Evolutionary conservation across 345 rosid genomes (phyloP).

Genomic region (Lumnitzera racemosa): DNA sequence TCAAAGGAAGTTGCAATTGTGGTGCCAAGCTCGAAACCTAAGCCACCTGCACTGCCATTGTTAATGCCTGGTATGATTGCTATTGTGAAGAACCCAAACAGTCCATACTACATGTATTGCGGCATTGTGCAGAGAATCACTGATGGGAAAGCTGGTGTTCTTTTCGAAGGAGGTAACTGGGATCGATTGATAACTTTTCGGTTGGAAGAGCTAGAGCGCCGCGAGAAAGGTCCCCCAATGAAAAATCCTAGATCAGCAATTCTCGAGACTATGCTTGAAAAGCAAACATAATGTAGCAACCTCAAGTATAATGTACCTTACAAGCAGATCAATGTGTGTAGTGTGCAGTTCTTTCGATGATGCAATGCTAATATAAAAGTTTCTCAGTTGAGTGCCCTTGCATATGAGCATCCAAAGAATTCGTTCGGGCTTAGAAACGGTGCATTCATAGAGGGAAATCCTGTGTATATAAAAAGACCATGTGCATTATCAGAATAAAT

Average conservation of each 20-base stretch:
- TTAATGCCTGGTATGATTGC: constrained; percentile 93
- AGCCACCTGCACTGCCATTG: constrained; percentile 65
- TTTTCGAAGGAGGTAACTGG: constrained; percentile 89
- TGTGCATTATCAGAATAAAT: too few relatives aligned
- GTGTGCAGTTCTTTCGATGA: too few relatives aligned
- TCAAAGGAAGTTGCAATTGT: constrained; percentile 8
- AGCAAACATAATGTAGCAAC: constrained; percentile 20
- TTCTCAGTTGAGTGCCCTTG: too few relatives aligned
- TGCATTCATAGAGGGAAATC: too few relatives aligned
- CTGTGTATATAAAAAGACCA: too few relatives aligned
- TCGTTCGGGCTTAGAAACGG: too few relatives aligned
- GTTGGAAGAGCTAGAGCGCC: constrained; percentile 72
- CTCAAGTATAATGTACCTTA: neutral
- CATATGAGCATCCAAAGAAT: too few relatives aligned
- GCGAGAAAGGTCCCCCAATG: constrained; percentile 81
- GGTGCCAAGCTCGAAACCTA: constrained; percentile 32
- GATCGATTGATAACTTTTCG: constrained; percentile 69
- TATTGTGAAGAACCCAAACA: constrained; percentile 66
- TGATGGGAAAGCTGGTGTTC: constrained; percentile 84
- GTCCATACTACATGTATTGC: constrained; percentile 76
- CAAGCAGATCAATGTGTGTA: neutral
- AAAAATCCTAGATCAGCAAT: constrained; percentile 72
- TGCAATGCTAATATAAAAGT: too few relatives aligned
- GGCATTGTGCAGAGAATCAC: constrained; percentile 91
- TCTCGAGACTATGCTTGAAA: constrained; percentile 45